Evolutionary conservation across 768 basidiomycete species (phyloP).

Genomic region (Asterophora parasitica): DNA sequence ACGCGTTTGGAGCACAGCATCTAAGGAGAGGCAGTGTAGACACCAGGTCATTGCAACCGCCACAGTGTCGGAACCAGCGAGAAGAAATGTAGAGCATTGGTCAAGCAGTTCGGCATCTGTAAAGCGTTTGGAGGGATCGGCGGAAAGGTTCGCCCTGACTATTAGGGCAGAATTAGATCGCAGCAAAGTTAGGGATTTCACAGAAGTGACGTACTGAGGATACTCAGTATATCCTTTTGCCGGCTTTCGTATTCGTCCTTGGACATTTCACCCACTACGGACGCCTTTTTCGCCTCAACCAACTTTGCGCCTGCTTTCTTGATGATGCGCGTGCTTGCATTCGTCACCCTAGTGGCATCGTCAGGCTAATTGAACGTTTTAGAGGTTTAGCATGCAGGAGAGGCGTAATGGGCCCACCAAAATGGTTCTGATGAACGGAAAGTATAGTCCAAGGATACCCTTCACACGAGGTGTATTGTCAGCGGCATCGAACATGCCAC

Average conservation of each 20-base stretch:
- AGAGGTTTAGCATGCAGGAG: not conserved
- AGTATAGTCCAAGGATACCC: constrained; percentile 39
- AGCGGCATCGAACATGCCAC: constrained; percentile 43
- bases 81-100: constrained; percentile 59
- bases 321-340: constrained; percentile 38
- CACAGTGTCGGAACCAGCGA: constrained; percentile 60
- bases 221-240: constrained; percentile 43
- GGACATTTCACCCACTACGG: constrained; percentile 29
- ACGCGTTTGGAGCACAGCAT: constrained; percentile 49
- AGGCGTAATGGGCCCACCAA: constrained; percentile 30
- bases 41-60: constrained; percentile 55
- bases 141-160: constrained; percentile 60
- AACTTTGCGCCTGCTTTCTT: constrained; percentile 35
- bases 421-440: constrained; percentile 40
- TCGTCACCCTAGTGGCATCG: constrained; percentile 32
- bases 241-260: constrained; percentile 19
- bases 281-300: constrained; percentile 37
- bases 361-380: constrained; percentile 31
- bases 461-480: constrained; percentile 38
- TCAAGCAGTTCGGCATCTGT: constrained; percentile 58
- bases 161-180: constrained; percentile 2
- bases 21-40: constrained; percentile 48
- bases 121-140: constrained; percentile 38
- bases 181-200: not conserved
- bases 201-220: constrained; percentile 37